Base-by-base conservation (phyloP, 78 protist species). In the Paulinella micropora region DNA sequence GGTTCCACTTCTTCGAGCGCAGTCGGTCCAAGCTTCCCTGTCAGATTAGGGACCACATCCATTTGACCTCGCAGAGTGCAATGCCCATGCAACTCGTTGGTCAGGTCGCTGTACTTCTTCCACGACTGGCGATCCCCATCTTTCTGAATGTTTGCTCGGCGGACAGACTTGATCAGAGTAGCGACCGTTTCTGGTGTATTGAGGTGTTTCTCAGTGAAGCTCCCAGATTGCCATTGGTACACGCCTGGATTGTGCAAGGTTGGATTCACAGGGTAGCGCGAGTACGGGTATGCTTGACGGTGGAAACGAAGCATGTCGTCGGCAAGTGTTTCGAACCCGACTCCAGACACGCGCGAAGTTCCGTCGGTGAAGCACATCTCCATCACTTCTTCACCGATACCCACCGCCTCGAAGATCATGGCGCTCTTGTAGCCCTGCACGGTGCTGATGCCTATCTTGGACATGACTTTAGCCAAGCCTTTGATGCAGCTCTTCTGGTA, bases 331-430 rank as follows among this genome's bases (percentile, higher is more conserved):
- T 29, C 89, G 41, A 92, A 85, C 36, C 32, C 64, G 29, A 94
- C 37, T 1, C 96, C 97, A 3, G 91, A 88, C 39, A 95, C 89
- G 81, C 96, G 94, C 9, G 93, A 84, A 2, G 95, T 88, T 0
- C 94, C 86, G 73, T 94, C 93, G 37, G 67, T 83, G 91, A 95
- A 94, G 86, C 95, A 91, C 39, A 34, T 39, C 90, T 91, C 87
- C 15, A 95, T 87, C n/a, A 93, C 93, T 37, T 88, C 79, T 37
- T 35, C 37, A 38, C 92, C 94, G 31, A 95, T 0, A 26, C 97
- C 97, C 36, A 95, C 85, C 32, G 95, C 95, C 94, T 95, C 97
- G 90, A 95, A 95, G 79, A 95, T 93, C 92, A 94, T 96, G 2
- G 97, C 97, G 79, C 96, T 96, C 41, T 92, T 87, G 95, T 94